Evolutionary conservation across 2,329 filamentous ascomycete genomes (phyloP), one percentile per base, ranked within the genome.

Genomic region (Epichloe amarillans): DNA sequence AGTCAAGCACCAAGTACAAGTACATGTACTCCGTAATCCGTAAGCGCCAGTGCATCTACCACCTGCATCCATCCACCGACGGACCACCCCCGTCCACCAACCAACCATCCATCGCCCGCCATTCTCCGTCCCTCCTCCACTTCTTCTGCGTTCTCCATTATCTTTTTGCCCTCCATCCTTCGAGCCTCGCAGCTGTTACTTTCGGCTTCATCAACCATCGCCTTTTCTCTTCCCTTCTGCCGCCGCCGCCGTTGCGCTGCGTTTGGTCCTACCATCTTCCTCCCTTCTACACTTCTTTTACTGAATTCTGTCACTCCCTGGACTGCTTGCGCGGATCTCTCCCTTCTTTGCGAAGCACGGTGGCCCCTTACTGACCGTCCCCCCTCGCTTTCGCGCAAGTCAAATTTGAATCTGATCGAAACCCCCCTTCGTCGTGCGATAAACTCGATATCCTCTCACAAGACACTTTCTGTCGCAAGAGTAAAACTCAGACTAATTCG

Each of bases 301-400:
- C 17, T 43, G 21, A 8, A 38, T 47, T 36, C 36, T 43, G 45
- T 17, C 33, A 49, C 44, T 42, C 38, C 19, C 38, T 53, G 35
- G 17, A 45, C 37, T 38, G 49, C 36, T 17, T 38, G 46, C 41
- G 36, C 49, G 41, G 35, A 21, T 35, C 38, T 45, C 43, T 36
- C 38, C 26, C 30, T 42, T 42, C 40, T 36, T 26, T n/a, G 46
- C 44, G 17, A 30, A 48, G 37, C 36, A 49, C 49, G 39, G 45
- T 45, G 39, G 45, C 48, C 51, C 52, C 43, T 50, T 43, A 47
- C 30, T 45, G 19, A 37, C n/a, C 35, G 38, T 14, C 49, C 41
- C 39, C 30, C 30, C 26, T 48, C 19, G 40, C 46, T 21, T 26
- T 50, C 40, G 55, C 55, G 52, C 56, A 56, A 57, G 52, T 45